Conservation (phyloP, 768 basidiomycete genomes). For the Suillus variegatus region DNA sequence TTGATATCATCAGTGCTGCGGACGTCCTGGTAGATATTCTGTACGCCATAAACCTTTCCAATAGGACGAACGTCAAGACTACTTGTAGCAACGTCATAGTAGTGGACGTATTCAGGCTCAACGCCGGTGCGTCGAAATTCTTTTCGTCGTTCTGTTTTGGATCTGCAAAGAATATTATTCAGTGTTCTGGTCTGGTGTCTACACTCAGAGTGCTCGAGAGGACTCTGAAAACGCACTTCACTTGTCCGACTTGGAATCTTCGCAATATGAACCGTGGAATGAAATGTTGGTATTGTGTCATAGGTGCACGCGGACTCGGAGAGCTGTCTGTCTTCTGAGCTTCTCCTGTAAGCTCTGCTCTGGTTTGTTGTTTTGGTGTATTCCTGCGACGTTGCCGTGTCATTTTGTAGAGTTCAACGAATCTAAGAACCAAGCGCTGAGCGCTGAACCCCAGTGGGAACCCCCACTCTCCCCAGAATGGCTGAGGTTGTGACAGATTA, state of each 20-base stretch:
- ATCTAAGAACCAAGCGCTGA: background rate
- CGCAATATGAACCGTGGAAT: too few species aligned
- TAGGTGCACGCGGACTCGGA: too few species aligned
- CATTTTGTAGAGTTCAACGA: background rate
- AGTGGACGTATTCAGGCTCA: too few species aligned
- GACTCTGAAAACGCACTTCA: too few species aligned
- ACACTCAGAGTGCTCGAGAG: too few species aligned
- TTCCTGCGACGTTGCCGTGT: background rate
- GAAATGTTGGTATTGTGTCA: too few species aligned
- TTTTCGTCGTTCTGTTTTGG: background rate
- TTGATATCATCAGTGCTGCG: conserved; percentile 22
- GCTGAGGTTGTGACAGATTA: too few species aligned
- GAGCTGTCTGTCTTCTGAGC: background rate
- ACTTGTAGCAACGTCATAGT: too few species aligned
- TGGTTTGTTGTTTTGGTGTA: background rate
- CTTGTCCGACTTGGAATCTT: too few species aligned
- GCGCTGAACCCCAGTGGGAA: background rate
- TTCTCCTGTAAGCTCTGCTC: background rate
- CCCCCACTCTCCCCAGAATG: too few species aligned
- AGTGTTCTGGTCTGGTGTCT: too few species aligned
- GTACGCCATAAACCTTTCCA: conserved; percentile 12
- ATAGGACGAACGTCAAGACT: conserved; percentile 6
- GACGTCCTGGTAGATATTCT: conserved; percentile 30
- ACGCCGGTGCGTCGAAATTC: background rate
- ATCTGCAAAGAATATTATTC: too few species aligned